Conservation (phyloP, 371 early-diverging fungal genomes). For the Apophysomyces ossiformis region DNA sequence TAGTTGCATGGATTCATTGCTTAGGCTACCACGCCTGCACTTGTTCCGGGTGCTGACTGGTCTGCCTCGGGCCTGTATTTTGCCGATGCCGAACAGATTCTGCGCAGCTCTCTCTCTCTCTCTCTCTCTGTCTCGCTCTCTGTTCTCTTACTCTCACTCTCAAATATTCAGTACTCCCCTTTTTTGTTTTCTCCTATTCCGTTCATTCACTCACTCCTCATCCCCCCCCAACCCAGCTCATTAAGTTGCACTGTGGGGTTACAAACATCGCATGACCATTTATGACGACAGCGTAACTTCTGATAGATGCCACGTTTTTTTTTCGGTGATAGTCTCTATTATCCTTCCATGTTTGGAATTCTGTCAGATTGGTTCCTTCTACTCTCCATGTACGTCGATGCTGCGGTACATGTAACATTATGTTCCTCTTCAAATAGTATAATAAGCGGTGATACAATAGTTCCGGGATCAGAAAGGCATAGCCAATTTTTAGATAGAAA, state of each 20-base stretch:
- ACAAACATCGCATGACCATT: no score
- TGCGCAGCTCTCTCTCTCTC: background rate
- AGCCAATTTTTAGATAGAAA: background rate
- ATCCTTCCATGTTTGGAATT: background rate
- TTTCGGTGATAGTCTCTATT: background rate
- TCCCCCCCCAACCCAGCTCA: no score
- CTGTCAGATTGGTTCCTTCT: background rate
- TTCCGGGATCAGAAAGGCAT: constrained; percentile 1
- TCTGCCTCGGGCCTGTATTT: background rate
- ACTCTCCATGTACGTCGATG: background rate
- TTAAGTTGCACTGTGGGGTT: no score
- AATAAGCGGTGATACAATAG: background rate
- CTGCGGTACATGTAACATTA: background rate
- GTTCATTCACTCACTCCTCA: background rate
- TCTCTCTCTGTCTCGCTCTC: background rate
- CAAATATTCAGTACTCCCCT: no score
- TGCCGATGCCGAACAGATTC: background rate
- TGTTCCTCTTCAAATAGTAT: background rate
- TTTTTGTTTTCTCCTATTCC: background rate
- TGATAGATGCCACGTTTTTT: background rate
- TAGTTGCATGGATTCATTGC: background rate
- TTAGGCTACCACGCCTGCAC: background rate
- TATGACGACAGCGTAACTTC: no score
- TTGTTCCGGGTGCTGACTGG: constrained; percentile 7
- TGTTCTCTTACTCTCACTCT: background rate